These are phyloP conservation scores for Fonsecaea nubica DNA, from an alignment of 2,329 filamentous ascomycete genomes.

Conservation along the genomic window DNA sequence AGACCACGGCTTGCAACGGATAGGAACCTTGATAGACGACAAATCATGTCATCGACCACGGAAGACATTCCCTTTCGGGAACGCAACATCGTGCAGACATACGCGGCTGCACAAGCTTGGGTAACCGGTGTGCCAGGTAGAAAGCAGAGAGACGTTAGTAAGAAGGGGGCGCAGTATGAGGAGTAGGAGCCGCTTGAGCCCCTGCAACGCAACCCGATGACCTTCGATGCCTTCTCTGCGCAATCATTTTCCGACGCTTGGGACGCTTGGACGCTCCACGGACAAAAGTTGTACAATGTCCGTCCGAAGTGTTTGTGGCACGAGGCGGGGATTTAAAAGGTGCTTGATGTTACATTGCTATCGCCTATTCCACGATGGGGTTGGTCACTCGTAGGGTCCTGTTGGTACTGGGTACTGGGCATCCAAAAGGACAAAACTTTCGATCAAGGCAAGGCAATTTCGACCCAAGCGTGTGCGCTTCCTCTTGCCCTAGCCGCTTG, in stretches of 20 bases:
- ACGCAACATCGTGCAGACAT: not conserved
- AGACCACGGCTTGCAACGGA: too few relatives aligned
- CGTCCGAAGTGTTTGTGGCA: not conserved
- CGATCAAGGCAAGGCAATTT: not conserved
- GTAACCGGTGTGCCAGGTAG: slow-evolving; percentile 18
- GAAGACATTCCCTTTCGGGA: slow-evolving; percentile 5
- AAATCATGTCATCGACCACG: not conserved
- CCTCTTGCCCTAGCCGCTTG: not conserved
- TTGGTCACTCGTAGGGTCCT: not conserved
- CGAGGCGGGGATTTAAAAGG: slow-evolving; percentile 4
- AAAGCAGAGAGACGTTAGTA: not conserved
- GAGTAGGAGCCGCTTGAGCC: not conserved
- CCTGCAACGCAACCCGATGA: slow-evolving; percentile 9
- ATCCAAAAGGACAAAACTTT: not conserved
- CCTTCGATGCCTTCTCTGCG: not conserved
- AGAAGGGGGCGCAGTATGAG: too few relatives aligned
- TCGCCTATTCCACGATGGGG: not conserved
- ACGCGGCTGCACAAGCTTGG: not conserved
- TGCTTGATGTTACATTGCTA: not conserved
- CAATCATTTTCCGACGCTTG: slow-evolving; percentile 7
- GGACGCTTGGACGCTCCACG: too few relatives aligned
- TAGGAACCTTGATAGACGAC: too few relatives aligned
- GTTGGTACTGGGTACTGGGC: not conserved
- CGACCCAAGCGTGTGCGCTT: not conserved
- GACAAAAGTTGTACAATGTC: not conserved